These are phyloP conservation scores for Aechmea fasciata DNA, from an alignment of 176 grass and related monocot genomes.

Conservation along the genomic window DNA sequence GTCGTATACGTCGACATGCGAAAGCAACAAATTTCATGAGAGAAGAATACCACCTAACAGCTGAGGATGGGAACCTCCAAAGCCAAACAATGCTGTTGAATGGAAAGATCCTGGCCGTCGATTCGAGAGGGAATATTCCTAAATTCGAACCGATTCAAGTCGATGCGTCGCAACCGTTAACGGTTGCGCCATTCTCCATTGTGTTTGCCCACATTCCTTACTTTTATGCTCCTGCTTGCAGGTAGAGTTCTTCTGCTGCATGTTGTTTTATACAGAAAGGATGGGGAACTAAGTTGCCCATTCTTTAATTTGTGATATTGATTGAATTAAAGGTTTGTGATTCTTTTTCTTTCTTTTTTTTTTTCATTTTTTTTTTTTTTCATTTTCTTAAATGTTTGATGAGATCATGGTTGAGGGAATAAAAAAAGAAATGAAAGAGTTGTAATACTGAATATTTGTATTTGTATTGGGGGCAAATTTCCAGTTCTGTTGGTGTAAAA, in stretches of 20 bases:
- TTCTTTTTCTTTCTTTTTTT: slow-evolving; percentile 17
- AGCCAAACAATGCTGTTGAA: slow-evolving; percentile 87
- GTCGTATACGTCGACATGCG: slow-evolving; percentile 15
- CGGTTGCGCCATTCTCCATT: slow-evolving; percentile 63
- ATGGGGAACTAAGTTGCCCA: slow-evolving; percentile 63
- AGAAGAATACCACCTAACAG: slow-evolving; percentile 86
- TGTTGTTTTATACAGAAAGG: not conserved
- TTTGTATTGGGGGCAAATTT: no score
- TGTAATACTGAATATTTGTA: not conserved
- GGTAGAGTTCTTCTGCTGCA: slow-evolving; percentile 17
- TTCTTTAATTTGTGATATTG: slow-evolving; percentile 28
- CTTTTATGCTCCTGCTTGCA: slow-evolving; percentile 65
- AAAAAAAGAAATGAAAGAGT: not conserved
- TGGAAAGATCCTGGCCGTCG: slow-evolving; percentile 42
- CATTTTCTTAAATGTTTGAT: slow-evolving; percentile 18
- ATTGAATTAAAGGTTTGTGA: slow-evolving; percentile 36
- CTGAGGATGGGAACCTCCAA: slow-evolving; percentile 64
- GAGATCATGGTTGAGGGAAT: not conserved
- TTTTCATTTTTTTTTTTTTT: not conserved
- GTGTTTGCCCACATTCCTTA: slow-evolving; percentile 72
- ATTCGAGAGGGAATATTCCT: slow-evolving; percentile 53
- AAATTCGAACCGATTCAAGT: slow-evolving; percentile 47
- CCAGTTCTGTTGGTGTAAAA: no score
- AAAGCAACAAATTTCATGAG: slow-evolving; percentile 29
- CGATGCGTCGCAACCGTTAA: slow-evolving; percentile 44